Evolutionary conservation across 306 rosid genomes (phyloP).

Genomic region (Cucumis hystrix): DNA sequence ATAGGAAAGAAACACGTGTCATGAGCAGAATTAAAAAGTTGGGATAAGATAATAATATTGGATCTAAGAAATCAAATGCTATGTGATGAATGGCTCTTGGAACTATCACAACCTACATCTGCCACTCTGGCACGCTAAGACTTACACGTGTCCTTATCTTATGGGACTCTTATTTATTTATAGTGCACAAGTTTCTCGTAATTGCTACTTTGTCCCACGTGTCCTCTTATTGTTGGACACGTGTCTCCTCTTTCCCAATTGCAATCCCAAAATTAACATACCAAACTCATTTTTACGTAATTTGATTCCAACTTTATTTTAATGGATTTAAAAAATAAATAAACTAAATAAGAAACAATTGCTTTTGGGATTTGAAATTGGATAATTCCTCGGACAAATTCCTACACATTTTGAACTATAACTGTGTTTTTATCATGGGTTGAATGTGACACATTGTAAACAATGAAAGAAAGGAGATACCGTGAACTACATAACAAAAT

Average conservation of each 20-base stretch:
- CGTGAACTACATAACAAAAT: too few relatives aligned
- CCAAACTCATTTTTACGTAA: neutral
- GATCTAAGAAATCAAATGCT: neutral
- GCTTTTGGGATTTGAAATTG: too few relatives aligned
- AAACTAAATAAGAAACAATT: too few relatives aligned
- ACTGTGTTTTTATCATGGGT: too few relatives aligned
- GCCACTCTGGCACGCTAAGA: neutral
- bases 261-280: neutral
- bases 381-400: too few relatives aligned
- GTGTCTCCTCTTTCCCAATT: neutral
- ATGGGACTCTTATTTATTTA: neutral
- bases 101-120: neutral
- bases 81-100: neutral
- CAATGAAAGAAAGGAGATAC: too few relatives aligned
- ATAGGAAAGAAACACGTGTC: neutral
- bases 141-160: neutral
- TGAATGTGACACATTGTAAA: too few relatives aligned
- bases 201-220: neutral
- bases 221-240: neutral
- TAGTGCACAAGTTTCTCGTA: neutral
- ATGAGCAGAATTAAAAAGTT: neutral
- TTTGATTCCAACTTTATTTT: neutral
- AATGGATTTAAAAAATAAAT: neutral
- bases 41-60: neutral
- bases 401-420: too few relatives aligned